These are phyloP conservation scores for Dendrobium officinale DNA, from an alignment of 106 monocot species.

Conservation along the genomic window DNA sequence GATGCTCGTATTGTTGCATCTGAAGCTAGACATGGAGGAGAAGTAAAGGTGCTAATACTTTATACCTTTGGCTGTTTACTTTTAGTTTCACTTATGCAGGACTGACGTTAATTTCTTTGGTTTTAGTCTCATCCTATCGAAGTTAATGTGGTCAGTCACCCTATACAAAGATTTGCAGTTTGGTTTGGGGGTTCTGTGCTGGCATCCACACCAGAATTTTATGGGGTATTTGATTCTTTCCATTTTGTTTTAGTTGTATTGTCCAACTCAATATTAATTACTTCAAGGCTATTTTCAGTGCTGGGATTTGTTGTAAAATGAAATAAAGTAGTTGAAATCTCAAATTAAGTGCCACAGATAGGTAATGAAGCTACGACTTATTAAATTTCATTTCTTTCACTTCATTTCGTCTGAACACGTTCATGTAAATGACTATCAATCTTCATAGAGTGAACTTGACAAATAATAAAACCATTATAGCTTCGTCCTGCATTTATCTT, in stretches of 20 bases:
- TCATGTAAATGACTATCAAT: background rate
- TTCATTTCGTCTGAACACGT: background rate
- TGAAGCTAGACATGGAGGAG: slow-evolving; percentile 45
- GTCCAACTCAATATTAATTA: background rate
- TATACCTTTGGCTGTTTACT: background rate
- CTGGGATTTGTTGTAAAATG: background rate
- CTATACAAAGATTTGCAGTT: slow-evolving; percentile 70
- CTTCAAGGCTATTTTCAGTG: background rate
- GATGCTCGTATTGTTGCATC: slow-evolving; percentile 55
- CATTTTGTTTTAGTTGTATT: background rate
- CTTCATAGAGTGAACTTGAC: background rate
- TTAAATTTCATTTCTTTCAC: background rate
- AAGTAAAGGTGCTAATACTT: slow-evolving; percentile 34
- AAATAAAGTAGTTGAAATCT: background rate
- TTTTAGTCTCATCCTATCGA: slow-evolving; percentile 59
- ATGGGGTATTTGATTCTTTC: slow-evolving; percentile 30
- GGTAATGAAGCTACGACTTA: background rate
- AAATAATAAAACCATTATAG: background rate
- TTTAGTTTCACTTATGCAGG: background rate
- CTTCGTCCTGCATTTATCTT: background rate
- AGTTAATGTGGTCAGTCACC: slow-evolving; percentile 69
- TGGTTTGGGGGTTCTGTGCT: slow-evolving; percentile 87
- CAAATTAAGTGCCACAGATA: background rate
- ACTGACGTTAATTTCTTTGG: slow-evolving; percentile 12
- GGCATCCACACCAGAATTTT: slow-evolving; percentile 70